phyloP scores from a whole-genome alignment of 306 rosid genomes.

The Myrica gale region DNA sequence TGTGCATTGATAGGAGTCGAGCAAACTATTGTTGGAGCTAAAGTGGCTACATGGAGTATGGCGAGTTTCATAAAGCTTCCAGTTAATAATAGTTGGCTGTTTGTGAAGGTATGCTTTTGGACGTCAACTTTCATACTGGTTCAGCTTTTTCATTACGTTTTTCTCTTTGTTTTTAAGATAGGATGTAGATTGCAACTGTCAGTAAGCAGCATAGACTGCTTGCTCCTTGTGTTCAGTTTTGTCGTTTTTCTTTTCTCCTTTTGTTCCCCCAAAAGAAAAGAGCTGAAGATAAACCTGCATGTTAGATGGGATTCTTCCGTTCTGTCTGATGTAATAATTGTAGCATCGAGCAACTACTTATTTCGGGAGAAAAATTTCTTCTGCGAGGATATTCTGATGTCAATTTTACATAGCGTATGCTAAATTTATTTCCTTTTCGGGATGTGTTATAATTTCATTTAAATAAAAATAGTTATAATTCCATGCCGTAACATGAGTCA shows the following conservation, averaged over 20 bases:
- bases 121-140: background rate
- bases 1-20: background rate
- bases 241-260: background rate
- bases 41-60: background rate
- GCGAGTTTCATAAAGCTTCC: slow-evolving; percentile 3
- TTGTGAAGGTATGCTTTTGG: background rate
- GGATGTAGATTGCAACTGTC: background rate
- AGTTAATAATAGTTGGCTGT: background rate
- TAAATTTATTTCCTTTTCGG: too few relatives aligned
- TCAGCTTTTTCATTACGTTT: background rate
- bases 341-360: background rate
- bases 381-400: background rate
- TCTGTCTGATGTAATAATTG: background rate
- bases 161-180: background rate
- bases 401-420: too few relatives aligned
- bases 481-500: too few relatives aligned
- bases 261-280: background rate
- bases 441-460: too few relatives aligned
- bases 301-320: background rate
- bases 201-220: background rate
- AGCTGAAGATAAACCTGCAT: background rate
- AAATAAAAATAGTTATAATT: too few relatives aligned
- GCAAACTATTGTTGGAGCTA: background rate
- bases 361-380: background rate
- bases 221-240: background rate